Conservation (phyloP, 768 basidiomycete species). For the Stropharia rugosoannulata region DNA sequence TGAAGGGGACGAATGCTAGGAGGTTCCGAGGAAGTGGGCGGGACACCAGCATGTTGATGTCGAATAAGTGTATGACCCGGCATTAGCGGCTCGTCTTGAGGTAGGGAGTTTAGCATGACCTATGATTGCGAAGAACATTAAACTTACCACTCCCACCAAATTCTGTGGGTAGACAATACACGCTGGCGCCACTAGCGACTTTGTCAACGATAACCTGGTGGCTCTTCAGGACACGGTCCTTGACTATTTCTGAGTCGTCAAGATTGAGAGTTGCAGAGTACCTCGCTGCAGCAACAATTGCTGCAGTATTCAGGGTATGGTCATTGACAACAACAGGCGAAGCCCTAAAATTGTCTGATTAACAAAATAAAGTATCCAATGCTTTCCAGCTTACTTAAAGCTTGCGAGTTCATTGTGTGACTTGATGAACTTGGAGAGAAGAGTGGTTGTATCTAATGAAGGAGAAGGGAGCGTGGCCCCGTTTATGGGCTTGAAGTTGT, state of each 20-base stretch:
- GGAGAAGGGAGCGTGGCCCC: constrained; percentile 9
- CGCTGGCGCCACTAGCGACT: constrained; percentile 62
- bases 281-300: constrained; percentile 67
- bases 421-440: constrained; percentile 21
- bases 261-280: constrained; percentile 46
- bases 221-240: constrained; percentile 56
- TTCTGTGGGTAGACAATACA: constrained; percentile 83
- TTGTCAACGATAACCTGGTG: constrained; percentile 69
- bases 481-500: constrained; percentile 16
- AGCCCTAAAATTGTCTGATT: constrained; percentile 36
- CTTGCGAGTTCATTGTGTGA: constrained; percentile 16
- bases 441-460: constrained; percentile 1
- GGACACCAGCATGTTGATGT: constrained; percentile 70
- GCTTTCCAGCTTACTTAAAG: constrained; percentile 7
- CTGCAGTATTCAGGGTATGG: constrained; percentile 61
- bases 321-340: constrained; percentile 63
- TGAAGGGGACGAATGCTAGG: constrained; percentile 59
- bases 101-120: constrained; percentile 4
- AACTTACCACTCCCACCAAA: constrained; percentile 69
- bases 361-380: not conserved
- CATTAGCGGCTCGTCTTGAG: constrained; percentile 54
- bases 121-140: constrained; percentile 5
- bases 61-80: constrained; percentile 70
- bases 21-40: constrained; percentile 51
- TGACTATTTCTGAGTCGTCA: constrained; percentile 37